Evolutionary conservation across 1,284 basidiomycete genomes (phyloP).

Genomic region (Fomitopsis palustris): DNA sequence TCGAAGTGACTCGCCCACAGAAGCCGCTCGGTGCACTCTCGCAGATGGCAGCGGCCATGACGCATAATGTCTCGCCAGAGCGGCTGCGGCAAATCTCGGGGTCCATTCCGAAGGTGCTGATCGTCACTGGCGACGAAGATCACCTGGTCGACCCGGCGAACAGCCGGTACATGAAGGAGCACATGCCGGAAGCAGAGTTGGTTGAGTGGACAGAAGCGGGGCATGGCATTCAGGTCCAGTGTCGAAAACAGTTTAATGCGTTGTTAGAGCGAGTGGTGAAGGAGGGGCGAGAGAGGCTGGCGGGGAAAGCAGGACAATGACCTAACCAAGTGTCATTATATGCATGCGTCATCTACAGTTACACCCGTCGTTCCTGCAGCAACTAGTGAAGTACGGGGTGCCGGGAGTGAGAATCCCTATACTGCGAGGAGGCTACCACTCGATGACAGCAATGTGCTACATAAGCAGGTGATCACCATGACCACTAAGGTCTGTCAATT

Average conservation of each 20-base stretch:
- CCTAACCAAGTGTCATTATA: background rate
- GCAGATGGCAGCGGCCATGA: conserved; percentile 72
- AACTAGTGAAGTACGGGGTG: background rate
- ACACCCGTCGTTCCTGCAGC: background rate
- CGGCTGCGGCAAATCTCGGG: conserved; percentile 54
- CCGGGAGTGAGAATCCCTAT: background rate
- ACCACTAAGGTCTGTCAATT: background rate
- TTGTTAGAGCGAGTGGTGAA: conserved; percentile 53
- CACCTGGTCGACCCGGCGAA: conserved; percentile 58
- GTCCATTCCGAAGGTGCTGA: conserved; percentile 57
- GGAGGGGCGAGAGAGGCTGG: conserved; percentile 40
- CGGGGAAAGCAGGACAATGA: background rate
- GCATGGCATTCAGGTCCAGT: conserved; percentile 64
- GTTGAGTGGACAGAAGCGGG: conserved; percentile 63
- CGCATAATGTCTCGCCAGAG: conserved; percentile 60
- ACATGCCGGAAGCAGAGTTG: conserved; percentile 70
- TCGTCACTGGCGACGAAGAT: conserved; percentile 78
- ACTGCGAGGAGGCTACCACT: background rate
- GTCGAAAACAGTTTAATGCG: conserved; percentile 48
- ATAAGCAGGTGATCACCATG: no score
- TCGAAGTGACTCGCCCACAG: conserved; percentile 57
- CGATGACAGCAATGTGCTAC: background rate
- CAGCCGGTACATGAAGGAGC: conserved; percentile 53
- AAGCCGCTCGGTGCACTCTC: conserved; percentile 62
- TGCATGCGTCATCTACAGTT: background rate